These are phyloP conservation scores for Forsythia suspensa DNA, from an alignment of 257 asterid genomes.

Conservation along the genomic window DNA sequence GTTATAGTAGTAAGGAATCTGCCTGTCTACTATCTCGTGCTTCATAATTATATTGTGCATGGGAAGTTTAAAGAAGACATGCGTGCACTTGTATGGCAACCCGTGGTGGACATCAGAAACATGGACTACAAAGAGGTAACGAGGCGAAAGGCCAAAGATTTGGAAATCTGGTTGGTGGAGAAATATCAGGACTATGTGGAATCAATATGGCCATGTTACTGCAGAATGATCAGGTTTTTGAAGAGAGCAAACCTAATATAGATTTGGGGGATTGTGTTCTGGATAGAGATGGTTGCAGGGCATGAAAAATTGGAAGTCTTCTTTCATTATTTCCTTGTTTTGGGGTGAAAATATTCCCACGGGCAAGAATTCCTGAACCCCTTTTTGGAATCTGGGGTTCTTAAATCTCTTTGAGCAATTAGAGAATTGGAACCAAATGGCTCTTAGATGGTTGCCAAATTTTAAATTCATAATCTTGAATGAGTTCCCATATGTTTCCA, in stretches of 20 bases:
- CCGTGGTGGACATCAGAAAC: slow-evolving; percentile 43
- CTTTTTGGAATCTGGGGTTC: slow-evolving; percentile 36
- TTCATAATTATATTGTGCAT: slow-evolving; percentile 27
- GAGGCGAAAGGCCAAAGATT: slow-evolving; percentile 40
- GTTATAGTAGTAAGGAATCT: slow-evolving; percentile 47
- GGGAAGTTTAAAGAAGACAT: slow-evolving; percentile 62
- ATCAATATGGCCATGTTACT: slow-evolving; percentile 75
- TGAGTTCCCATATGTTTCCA: slow-evolving; percentile 7
- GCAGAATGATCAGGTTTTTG: slow-evolving; percentile 65
- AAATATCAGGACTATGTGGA: slow-evolving; percentile 63
- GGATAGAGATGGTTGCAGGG: not conserved
- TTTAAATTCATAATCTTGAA: slow-evolving; percentile 16
- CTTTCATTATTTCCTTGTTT: slow-evolving; percentile 4
- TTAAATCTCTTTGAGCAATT: slow-evolving; percentile 9
- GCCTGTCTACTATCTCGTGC: slow-evolving; percentile 41
- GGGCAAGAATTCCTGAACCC: slow-evolving; percentile 20
- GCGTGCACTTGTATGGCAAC: slow-evolving; percentile 39
- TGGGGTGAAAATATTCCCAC: slow-evolving; percentile 23
- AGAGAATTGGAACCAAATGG: slow-evolving; percentile 1
- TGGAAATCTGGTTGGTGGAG: slow-evolving; percentile 50
- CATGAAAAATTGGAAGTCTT: not conserved
- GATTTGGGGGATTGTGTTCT: slow-evolving; percentile 1
- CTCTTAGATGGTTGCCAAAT: slow-evolving; percentile 5
- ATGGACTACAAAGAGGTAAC: slow-evolving; percentile 43
- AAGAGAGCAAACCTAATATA: slow-evolving; percentile 78